These are phyloP conservation scores for Quercus agrifolia DNA, from an alignment of 306 rosid genomes.

Conservation along the genomic window DNA sequence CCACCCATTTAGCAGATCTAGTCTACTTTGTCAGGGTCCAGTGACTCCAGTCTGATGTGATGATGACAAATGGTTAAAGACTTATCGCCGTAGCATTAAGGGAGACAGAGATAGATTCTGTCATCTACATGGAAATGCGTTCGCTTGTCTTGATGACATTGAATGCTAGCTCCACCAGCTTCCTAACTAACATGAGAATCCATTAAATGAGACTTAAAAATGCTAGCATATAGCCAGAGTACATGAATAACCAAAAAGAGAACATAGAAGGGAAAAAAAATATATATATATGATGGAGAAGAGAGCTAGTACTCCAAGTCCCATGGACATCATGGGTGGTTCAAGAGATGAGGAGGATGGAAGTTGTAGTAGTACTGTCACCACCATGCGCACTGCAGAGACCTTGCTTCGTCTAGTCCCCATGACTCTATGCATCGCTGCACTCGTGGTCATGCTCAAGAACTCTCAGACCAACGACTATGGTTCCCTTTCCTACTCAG, in stretches of 20 bases:
- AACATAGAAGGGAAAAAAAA: background rate
- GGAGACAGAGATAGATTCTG: background rate
- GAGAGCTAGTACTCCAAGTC: conserved; percentile 28
- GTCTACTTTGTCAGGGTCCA: too few species aligned
- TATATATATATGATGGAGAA: background rate
- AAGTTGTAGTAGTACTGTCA: background rate
- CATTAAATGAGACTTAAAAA: background rate
- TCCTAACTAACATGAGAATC: background rate
- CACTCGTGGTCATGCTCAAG: conserved; percentile 80
- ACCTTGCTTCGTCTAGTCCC: conserved; percentile 70
- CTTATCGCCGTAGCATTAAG: too few species aligned
- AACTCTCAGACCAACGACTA: conserved; percentile 60
- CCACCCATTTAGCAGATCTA: too few species aligned
- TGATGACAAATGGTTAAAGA: too few species aligned
- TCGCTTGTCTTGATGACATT: conserved; percentile 26
- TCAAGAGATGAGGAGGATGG: conserved; percentile 12
- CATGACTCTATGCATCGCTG: conserved; percentile 68
- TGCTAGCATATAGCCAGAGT: background rate
- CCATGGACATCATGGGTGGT: conserved; percentile 26
- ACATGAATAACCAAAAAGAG: background rate
- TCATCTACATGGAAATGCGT: conserved; percentile 22
- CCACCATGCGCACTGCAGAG: conserved; percentile 56
- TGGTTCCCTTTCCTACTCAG: conserved; percentile 68
- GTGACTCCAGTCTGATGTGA: too few species aligned
- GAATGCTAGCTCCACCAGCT: conserved; percentile 4